Percentiles rank a stretch among this genome's conserved stretches.
These are phyloP conservation scores for Furcasterigmium furcatum DNA, from an alignment of 2,329 filamentous ascomycete genomes.

Conservation along the genomic window DNA sequence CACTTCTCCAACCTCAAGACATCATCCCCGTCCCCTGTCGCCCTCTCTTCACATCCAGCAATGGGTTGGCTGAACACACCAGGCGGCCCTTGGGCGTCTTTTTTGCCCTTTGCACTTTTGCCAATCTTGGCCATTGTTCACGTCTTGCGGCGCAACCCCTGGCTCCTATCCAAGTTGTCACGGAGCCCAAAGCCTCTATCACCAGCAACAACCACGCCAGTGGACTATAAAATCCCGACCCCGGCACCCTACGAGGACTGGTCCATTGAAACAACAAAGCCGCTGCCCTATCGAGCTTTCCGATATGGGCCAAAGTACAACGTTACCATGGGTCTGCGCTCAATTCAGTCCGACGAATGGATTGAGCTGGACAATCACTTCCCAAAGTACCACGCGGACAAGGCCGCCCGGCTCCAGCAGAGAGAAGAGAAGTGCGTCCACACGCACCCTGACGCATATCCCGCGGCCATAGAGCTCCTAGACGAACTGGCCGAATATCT, in stretches of 20 bases:
- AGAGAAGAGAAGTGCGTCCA: conserved; percentile 64
- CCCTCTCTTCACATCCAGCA: neutral
- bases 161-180: neutral
- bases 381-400: conserved; percentile 68
- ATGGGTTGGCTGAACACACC: neutral
- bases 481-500: conserved; percentile 72
- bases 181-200: neutral
- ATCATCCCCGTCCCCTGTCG: neutral
- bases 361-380: conserved; percentile 84
- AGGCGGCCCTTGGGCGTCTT: neutral
- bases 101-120: conserved; percentile 3
- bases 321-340: conserved; percentile 74
- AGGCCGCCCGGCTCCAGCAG: conserved; percentile 63
- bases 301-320: conserved; percentile 74
- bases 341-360: conserved; percentile 69
- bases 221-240: conserved; percentile 52
- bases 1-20: no score
- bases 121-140: conserved; percentile 1
- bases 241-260: conserved; percentile 64
- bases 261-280: conserved; percentile 66
- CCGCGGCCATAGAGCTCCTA: conserved; percentile 71
- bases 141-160: neutral
- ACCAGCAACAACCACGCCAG: neutral
- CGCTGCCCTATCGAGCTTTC: conserved; percentile 76
- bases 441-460: conserved; percentile 67